Conservation (phyloP, 2,329 filamentous ascomycete genomes). For the Dactylella cylindrospora region DNA sequence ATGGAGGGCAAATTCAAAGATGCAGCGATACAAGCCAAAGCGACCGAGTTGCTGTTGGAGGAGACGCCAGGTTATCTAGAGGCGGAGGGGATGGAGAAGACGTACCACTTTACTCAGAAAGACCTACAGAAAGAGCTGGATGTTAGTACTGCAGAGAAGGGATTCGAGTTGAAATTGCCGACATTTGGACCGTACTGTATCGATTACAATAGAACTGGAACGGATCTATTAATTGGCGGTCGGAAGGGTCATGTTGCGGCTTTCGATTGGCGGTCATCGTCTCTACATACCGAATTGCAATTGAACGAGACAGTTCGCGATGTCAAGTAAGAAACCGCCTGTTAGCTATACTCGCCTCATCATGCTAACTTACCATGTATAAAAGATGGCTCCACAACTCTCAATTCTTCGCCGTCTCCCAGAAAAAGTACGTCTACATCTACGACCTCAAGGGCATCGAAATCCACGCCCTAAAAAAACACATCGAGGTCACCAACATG, state of each 20-base stretch:
- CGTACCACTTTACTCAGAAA: conserved; percentile 87
- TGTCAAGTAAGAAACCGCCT: conserved; percentile 74
- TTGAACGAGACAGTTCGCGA: conserved; percentile 87
- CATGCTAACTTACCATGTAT: not conserved
- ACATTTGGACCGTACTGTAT: conserved; percentile 81
- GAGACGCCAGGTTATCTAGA: conserved; percentile 83
- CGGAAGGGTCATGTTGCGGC: conserved; percentile 92
- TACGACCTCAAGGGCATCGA: conserved; percentile 91
- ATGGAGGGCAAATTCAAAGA: conserved; percentile 81
- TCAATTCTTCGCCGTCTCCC: conserved; percentile 81
- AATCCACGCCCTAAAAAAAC: conserved; percentile 85
- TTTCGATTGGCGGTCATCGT: conserved; percentile 94
- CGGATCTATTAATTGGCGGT: conserved; percentile 79
- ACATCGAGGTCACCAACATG: conserved; percentile 87
- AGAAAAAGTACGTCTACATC: conserved; percentile 96
- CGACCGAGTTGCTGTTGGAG: conserved; percentile 91
- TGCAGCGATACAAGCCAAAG: conserved; percentile 80
- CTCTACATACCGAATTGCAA: conserved; percentile 86
- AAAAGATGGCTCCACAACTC: conserved; percentile 49
- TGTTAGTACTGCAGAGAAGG: conserved; percentile 84
- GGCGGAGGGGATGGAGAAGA: conserved; percentile 87
- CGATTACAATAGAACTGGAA: conserved; percentile 87
- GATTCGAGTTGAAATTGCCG: conserved; percentile 83
- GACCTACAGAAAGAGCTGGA: conserved; percentile 75
- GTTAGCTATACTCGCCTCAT: not conserved